A percentile compares a stretch with the other conserved stretches of the same genome.
Conservation (phyloP, 208 protist genomes). For the Crithidia acanthocephali region DNA sequence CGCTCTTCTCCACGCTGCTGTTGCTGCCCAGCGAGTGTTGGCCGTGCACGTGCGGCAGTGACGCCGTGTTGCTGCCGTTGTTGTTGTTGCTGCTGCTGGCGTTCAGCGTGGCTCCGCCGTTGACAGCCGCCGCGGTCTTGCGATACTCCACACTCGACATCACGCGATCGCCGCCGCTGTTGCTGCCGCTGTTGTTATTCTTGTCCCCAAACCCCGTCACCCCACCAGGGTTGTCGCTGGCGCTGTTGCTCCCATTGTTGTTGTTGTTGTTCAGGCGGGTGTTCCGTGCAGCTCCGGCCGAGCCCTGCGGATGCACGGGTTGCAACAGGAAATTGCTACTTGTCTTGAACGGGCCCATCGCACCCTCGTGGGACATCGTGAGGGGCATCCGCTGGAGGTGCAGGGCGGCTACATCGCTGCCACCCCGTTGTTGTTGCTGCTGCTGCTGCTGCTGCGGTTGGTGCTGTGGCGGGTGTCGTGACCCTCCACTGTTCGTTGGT, state of each 20-base stretch:
- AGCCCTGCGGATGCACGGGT: constrained; percentile 7
- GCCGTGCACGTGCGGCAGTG: background rate
- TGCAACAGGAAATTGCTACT: constrained; percentile 7
- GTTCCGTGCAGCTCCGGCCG: background rate
- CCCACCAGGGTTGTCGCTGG: background rate
- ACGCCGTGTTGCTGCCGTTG: background rate
- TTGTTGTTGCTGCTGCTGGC: background rate
- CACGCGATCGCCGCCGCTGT: constrained; percentile 9
- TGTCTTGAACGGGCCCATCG: background rate
- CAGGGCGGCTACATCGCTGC: background rate
- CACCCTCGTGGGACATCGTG: constrained; percentile 12
- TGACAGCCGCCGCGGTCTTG: background rate
- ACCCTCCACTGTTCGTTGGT: constrained; percentile 11
- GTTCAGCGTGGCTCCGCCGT: background rate
- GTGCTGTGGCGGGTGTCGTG: constrained; percentile 8
- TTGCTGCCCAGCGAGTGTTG: constrained; percentile 4
- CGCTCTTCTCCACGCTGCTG: constrained; percentile 1
- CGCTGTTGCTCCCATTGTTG: background rate
- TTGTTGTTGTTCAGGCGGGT: background rate
- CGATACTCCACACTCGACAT: constrained; percentile 2
- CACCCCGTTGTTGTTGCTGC: background rate
- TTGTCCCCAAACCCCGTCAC: background rate
- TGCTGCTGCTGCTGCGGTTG: constrained; percentile 1
- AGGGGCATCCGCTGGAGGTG: constrained; percentile 13
- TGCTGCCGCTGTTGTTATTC: constrained; percentile 11